Evolutionary conservation across 768 basidiomycete genomes (phyloP).

Genomic region (Macrolepiota dolichaula): DNA sequence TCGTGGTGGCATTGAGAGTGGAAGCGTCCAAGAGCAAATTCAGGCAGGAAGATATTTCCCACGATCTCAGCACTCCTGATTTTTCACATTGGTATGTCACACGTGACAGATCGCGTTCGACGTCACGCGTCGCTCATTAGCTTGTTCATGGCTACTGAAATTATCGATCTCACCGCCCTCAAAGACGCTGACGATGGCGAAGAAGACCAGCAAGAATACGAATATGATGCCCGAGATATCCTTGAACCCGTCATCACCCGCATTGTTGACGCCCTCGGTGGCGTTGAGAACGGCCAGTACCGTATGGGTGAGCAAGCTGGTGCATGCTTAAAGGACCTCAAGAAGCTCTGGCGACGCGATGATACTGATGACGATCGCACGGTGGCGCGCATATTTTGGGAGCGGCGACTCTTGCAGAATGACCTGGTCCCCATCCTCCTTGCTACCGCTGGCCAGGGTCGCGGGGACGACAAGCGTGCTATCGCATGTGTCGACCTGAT

Average conservation of each 20-base stretch:
- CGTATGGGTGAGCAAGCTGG: slow-evolving; percentile 77
- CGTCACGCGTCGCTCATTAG: slow-evolving; percentile 10
- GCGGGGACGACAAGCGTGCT: slow-evolving; percentile 79
- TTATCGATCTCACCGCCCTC: slow-evolving; percentile 29
- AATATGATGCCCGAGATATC: slow-evolving; percentile 44
- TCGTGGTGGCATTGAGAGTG: slow-evolving; percentile 14
- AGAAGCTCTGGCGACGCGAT: slow-evolving; percentile 94
- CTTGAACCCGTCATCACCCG: slow-evolving; percentile 66
- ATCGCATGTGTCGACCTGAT: slow-evolving; percentile 85
- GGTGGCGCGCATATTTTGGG: slow-evolving; percentile 89
- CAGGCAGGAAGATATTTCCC: slow-evolving; percentile 13
- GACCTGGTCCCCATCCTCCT: slow-evolving; percentile 87
- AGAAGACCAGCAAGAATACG: slow-evolving; percentile 23
- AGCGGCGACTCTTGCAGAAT: slow-evolving; percentile 79
- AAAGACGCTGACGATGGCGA: slow-evolving; percentile 16
- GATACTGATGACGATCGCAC: slow-evolving; percentile 97
- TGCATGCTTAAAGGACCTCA: slow-evolving; percentile 90
- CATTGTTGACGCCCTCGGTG: slow-evolving; percentile 81
- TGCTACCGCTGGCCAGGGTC: slow-evolving; percentile 73
- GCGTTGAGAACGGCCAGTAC: slow-evolving; percentile 63
- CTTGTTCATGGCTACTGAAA: slow-evolving; percentile 18
- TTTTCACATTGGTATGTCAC: background rate
- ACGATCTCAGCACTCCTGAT: background rate
- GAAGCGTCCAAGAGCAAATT: slow-evolving; percentile 1
- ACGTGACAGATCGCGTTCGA: slow-evolving; percentile 8